Conservation (phyloP, 805 yeast species). For the Debaryomyces tyrocola region DNA sequence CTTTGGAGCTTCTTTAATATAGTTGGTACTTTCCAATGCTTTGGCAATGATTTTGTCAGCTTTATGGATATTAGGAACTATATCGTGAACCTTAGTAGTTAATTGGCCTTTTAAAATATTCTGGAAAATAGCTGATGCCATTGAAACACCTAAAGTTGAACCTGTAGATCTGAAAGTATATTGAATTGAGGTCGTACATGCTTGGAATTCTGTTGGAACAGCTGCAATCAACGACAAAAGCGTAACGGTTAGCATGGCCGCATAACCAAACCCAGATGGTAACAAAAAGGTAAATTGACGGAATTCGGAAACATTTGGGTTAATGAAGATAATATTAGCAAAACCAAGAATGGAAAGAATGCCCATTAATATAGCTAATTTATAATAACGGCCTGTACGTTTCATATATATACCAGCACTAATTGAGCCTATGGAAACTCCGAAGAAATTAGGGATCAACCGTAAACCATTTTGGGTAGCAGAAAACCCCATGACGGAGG, state of each 20-base stretch:
- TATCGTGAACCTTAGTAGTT: slow-evolving; percentile 12
- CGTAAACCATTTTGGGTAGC: slow-evolving; percentile 61
- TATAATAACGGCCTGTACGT: slow-evolving; percentile 63
- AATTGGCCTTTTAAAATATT: slow-evolving; percentile 35
- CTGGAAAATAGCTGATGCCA: slow-evolving; percentile 68
- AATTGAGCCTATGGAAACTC: slow-evolving; percentile 67
- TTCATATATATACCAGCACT: slow-evolving; percentile 67
- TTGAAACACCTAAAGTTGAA: slow-evolving; percentile 77
- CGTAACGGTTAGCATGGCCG: slow-evolving; percentile 68
- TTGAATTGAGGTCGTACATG: slow-evolving; percentile 85
- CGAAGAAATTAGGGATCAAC: slow-evolving; percentile 65
- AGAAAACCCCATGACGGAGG: slow-evolving; percentile 50
- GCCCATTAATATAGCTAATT: slow-evolving; percentile 44
- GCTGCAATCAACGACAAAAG: slow-evolving; percentile 75
- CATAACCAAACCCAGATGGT: slow-evolving; percentile 64
- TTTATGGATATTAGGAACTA: slow-evolving; percentile 29
- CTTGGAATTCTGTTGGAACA: slow-evolving; percentile 68
- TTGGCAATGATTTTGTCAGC: slow-evolving; percentile 46
- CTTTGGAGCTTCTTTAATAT: slow-evolving; percentile 52
- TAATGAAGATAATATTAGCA: slow-evolving; percentile 25
- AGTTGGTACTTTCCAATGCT: slow-evolving; percentile 59
- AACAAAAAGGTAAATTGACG: slow-evolving; percentile 35
- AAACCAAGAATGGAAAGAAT: slow-evolving; percentile 49
- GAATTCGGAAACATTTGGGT: slow-evolving; percentile 16
- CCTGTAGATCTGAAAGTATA: slow-evolving; percentile 87